Base-by-base conservation (phyloP, 106 monocot genomes). In the Xerophyta viscosa region DNA sequence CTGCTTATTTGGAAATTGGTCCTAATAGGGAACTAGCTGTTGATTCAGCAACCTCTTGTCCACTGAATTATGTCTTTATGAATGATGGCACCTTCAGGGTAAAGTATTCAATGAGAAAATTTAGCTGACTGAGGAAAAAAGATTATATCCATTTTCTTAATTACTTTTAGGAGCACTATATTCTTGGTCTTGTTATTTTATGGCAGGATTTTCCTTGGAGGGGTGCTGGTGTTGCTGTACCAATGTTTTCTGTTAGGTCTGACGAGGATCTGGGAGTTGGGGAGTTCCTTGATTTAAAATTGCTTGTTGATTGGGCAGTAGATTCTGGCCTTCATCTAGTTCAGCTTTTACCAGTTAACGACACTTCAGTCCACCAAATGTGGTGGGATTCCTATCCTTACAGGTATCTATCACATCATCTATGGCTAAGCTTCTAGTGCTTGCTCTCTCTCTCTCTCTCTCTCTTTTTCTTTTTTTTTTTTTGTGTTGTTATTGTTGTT, bases 381-480 rank as follows among this genome's bases (percentile, higher is more conserved):
- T 88, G 88, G 88, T 88, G 88, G 88, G 94, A 94, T 66, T 94
- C 94, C 41, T 94, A 94, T 63, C 94, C 88, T 12, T 94, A 94
- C 76, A 91, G 91, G 91, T 91, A 80, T 18, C 9, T 49, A 20
- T 18, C 15, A 39, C 6, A n/a, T n/a, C n/a, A n/a, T n/a, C n/a
- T n/a, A n/a, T n/a, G n/a, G n/a, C n/a, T n/a, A n/a, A n/a, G n/a
- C n/a, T n/a, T n/a, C n/a, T n/a, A n/a, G n/a, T n/a, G n/a, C n/a
- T n/a, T n/a, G n/a, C n/a, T n/a, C n/a, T n/a, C n/a, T n/a, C n/a
- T n/a, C n/a, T n/a, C n/a, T n/a, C n/a, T n/a, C n/a, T n/a, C n/a
- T n/a, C n/a, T n/a, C n/a, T n/a, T n/a, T n/a, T n/a, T n/a, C n/a
- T n/a, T n/a, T n/a, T n/a, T n/a, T n/a, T n/a, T n/a, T n/a, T n/a